phyloP scores from a whole-genome alignment of 1,284 basidiomycete species.

The Sporisorium iseilematis-ciliati region DNA sequence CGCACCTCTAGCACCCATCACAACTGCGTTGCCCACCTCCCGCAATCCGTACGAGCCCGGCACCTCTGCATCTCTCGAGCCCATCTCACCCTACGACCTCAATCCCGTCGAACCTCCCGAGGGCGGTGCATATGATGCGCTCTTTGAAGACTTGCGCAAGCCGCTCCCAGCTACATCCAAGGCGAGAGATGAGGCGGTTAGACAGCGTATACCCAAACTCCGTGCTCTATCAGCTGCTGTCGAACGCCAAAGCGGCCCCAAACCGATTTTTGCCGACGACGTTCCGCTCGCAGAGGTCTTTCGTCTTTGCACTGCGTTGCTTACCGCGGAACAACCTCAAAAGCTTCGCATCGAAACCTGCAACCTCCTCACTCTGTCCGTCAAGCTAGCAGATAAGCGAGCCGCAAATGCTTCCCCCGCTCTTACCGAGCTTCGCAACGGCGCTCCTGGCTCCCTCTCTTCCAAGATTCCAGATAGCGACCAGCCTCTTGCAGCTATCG shows the following conservation, averaged over 20 bases:
- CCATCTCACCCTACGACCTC: constrained; percentile 44
- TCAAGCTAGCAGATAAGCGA: constrained; percentile 53
- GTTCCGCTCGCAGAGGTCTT: constrained; percentile 56
- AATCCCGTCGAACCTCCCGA: constrained; percentile 32
- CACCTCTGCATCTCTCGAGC: constrained; percentile 27
- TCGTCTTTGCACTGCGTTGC: constrained; percentile 47
- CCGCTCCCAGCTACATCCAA: constrained; percentile 47
- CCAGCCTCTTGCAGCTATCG: constrained; percentile 58
- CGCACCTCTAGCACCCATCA: constrained; percentile 43
- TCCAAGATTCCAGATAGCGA: constrained; percentile 57
- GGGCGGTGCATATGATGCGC: constrained; percentile 30
- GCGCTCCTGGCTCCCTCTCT: constrained; percentile 60
- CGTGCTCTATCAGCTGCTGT: constrained; percentile 47
- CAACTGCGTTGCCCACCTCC: constrained; percentile 34
- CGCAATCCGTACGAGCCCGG: constrained; percentile 19
- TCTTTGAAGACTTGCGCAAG: constrained; percentile 40
- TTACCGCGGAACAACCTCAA: constrained; percentile 51
- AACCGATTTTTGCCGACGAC: constrained; percentile 39
- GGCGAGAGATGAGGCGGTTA: constrained; percentile 38
- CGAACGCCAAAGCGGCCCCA: constrained; percentile 41
- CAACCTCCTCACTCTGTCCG: constrained; percentile 47
- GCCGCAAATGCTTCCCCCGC: constrained; percentile 51
- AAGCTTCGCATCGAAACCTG: constrained; percentile 49
- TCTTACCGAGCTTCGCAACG: constrained; percentile 55
- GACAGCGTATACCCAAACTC: constrained; percentile 43